Base-by-base conservation (phyloP, 192 early-diverging fungal genomes). In the Oehlia diaphana region DNA sequence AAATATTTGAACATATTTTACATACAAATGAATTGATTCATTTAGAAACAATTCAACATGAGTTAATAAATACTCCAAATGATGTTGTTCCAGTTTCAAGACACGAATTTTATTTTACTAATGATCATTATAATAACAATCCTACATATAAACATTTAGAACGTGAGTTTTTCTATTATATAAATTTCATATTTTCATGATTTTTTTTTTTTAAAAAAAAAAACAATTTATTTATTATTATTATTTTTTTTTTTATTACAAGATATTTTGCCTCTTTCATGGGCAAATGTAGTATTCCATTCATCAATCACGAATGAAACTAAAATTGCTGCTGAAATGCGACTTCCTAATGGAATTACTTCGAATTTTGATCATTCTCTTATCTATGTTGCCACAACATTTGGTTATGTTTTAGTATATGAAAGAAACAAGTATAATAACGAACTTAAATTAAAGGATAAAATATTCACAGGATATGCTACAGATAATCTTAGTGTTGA, bases 81-180 rank as follows among this genome's bases (percentile, higher is more conserved):
- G 87, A 91, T 69, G 85, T 91, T 50, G 85, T 87, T 12, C 88
- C 90, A 19, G 77, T 82, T 7, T 89, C 89, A 4, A 83, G 79
- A 21, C 73, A 81, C 49, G 84, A 86, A 14, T 91, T 91, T 66
- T 91, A 91, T 79, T 85, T 88, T 4, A 88, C 89, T 21, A 91
- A 91, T 78, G 90, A 91, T 61, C 63, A 86, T 72, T 50, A 53
- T 33, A 77, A 85, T 53, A 66, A 28, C 10, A 26, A 73, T 2
- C 80, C 81, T 8, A 21, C 47, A 6, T 78, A 83, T 83, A 83
- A 85, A 64, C 71, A 65, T 5, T 49, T 87, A 42, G 89, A 91
- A 79, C 70, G 87, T 75, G 76, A 19, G 16, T 47, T 74, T 68
- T 37, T 42, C 5, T 42, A 42, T 42, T 42, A 42, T 42, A 14